These are phyloP conservation scores for Tremella mesenterica DNA, from an alignment of 768 basidiomycete genomes.

Conservation along the genomic window DNA sequence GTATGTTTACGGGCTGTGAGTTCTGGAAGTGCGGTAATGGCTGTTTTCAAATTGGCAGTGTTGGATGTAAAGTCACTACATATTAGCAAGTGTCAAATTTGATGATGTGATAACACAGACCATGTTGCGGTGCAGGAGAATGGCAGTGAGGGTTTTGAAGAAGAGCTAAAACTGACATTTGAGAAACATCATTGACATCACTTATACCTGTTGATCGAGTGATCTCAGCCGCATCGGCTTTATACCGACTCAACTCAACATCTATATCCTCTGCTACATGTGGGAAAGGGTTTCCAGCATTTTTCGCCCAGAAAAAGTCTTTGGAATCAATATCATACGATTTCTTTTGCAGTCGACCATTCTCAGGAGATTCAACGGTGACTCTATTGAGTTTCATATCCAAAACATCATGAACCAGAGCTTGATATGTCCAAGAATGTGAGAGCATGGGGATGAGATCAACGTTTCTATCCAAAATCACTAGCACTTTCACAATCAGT, in stretches of 20 bases:
- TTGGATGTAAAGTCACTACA: conserved; percentile 81
- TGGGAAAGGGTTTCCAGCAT: conserved; percentile 92
- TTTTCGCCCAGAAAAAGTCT: conserved; percentile 98
- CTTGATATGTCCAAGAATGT: conserved; percentile 99
- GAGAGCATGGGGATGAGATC: conserved; percentile 87
- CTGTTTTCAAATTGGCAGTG: conserved; percentile 87
- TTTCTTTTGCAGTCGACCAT: conserved; percentile 54
- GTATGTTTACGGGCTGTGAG: conserved; percentile 93
- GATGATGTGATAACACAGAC: too few relatives aligned
- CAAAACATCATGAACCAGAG: conserved; percentile 92
- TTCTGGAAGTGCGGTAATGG: conserved; percentile 93
- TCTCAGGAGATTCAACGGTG: conserved; percentile 57
- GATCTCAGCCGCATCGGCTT: conserved; percentile 92
- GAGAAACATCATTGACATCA: conserved; percentile 88
- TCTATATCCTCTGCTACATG: conserved; percentile 98
- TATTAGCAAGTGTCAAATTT: not conserved
- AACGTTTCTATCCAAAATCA: conserved; percentile 88
- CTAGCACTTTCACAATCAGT: conserved; percentile 57
- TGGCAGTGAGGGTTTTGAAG: not conserved
- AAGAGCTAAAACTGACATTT: conserved; percentile 57
- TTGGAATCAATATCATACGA: conserved; percentile 95
- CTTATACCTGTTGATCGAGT: conserved; percentile 92
- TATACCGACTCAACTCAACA: conserved; percentile 71
- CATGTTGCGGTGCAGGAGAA: too few relatives aligned
- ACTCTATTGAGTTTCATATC: conserved; percentile 95